Percentiles rank a stretch among this genome's conserved stretches.
Conservation (phyloP, 306 rosid species). For the Calophaca sinica region DNA sequence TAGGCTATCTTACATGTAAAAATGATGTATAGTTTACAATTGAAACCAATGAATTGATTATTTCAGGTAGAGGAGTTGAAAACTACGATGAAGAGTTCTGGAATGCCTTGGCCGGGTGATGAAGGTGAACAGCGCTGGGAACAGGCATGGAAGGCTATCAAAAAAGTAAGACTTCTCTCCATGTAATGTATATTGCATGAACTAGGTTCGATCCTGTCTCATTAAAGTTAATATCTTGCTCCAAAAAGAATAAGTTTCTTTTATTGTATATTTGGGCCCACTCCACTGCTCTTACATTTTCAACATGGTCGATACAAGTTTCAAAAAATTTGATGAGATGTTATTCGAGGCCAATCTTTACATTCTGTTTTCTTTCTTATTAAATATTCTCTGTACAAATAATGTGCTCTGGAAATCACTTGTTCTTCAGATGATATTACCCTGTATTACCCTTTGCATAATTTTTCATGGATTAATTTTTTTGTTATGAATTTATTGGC, state of each 20-base stretch:
- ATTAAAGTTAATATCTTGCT: slow-evolving; percentile 26
- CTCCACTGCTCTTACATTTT: slow-evolving; percentile 17
- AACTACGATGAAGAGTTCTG: slow-evolving; percentile 85
- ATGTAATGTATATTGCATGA: slow-evolving; percentile 6
- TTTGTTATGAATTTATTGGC: too few species aligned
- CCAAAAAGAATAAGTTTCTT: background rate
- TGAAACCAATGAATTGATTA: slow-evolving; percentile 42
- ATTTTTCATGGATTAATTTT: too few species aligned
- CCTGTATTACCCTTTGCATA: too few species aligned
- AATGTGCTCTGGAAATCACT: slow-evolving; percentile 2
- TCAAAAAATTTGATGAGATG: slow-evolving; percentile 19
- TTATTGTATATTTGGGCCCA: slow-evolving; percentile 32
- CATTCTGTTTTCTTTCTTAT: slow-evolving; percentile 16
- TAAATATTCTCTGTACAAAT: slow-evolving; percentile 20
- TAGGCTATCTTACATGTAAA: slow-evolving; percentile 26
- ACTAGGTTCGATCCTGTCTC: slow-evolving; percentile 18
- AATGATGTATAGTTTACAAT: slow-evolving; percentile 36
- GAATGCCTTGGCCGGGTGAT: slow-evolving; percentile 99
- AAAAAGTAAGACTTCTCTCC: slow-evolving; percentile 65
- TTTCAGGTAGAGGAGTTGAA: slow-evolving; percentile 87
- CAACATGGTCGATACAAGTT: slow-evolving; percentile 15
- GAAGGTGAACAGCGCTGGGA: slow-evolving; percentile 92
- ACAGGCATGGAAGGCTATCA: slow-evolving; percentile 94
- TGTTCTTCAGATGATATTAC: background rate
- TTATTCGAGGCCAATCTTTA: slow-evolving; percentile 26